These are phyloP conservation scores for Pseudocercospora macadamiae DNA, from an alignment of 2,329 filamentous ascomycete genomes.

Conservation along the genomic window DNA sequence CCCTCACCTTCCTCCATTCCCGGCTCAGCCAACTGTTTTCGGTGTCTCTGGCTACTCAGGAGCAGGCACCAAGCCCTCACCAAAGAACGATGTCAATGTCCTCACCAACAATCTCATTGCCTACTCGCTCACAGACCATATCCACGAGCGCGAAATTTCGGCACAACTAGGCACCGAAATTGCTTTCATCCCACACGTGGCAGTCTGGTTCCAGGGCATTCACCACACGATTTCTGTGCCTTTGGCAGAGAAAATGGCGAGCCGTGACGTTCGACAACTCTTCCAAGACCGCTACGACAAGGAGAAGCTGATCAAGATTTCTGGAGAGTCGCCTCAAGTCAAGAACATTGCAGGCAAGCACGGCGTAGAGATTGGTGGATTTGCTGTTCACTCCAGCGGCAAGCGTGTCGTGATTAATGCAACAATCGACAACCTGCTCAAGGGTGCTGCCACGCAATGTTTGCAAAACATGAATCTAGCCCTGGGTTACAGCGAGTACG, in stretches of 20 bases:
- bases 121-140: slow-evolving; percentile 89
- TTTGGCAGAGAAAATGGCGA: slow-evolving; percentile 81
- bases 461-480: slow-evolving; percentile 94
- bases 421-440: slow-evolving; percentile 90
- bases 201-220: slow-evolving; percentile 97
- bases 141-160: slow-evolving; percentile 91
- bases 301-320: slow-evolving; percentile 91
- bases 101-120: slow-evolving; percentile 87
- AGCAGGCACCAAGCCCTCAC: slow-evolving; percentile 88
- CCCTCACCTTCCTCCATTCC: slow-evolving; percentile 64
- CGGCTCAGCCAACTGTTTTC: slow-evolving; percentile 77
- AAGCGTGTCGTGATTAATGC: slow-evolving; percentile 93
- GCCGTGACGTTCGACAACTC: slow-evolving; percentile 86
- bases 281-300: slow-evolving; percentile 97
- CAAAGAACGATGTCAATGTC: slow-evolving; percentile 87
- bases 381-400: slow-evolving; percentile 86
- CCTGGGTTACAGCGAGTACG: slow-evolving; percentile 85
- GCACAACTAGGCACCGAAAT: slow-evolving; percentile 73
- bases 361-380: slow-evolving; percentile 90
- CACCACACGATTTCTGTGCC: slow-evolving; percentile 90
- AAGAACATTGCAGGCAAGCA: slow-evolving; percentile 84
- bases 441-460: slow-evolving; percentile 91
- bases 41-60: slow-evolving; percentile 94
- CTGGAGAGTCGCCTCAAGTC: slow-evolving; percentile 83
- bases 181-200: slow-evolving; percentile 90